These are phyloP conservation scores for Globisporangium solare DNA, from an alignment of 352 stramenopile species.

Conservation along the genomic window DNA sequence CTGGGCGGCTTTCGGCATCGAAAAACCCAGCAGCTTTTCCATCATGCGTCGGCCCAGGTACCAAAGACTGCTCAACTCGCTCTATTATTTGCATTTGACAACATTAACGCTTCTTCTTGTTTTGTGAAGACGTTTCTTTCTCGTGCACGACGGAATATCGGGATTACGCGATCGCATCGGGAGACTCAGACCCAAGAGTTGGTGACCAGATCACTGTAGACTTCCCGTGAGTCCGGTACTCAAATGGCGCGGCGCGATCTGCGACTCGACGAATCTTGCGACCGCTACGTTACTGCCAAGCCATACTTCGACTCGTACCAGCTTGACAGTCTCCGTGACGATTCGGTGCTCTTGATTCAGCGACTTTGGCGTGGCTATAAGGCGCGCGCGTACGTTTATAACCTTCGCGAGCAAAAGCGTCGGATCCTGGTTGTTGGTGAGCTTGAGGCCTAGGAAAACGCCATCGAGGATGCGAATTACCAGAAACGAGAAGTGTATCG, in stretches of 20 bases:
- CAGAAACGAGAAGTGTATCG: slow-evolving; percentile 77
- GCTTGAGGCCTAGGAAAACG: slow-evolving; percentile 47
- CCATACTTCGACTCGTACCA: slow-evolving; percentile 91
- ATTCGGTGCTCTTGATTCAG: slow-evolving; percentile 80
- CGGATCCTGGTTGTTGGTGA: slow-evolving; percentile 23
- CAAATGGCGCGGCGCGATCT: slow-evolving; percentile 86
- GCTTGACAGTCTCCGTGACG: slow-evolving; percentile 68
- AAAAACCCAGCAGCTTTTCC: slow-evolving; percentile 85
- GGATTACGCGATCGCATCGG: slow-evolving; percentile 41
- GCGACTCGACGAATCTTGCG: slow-evolving; percentile 55
- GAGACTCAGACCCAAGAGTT: slow-evolving; percentile 89
- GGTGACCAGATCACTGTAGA: slow-evolving; percentile 78
- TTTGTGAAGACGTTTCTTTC: slow-evolving; percentile 47
- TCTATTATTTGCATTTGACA: neutral
- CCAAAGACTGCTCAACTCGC: neutral
- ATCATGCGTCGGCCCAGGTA: slow-evolving; percentile 87
- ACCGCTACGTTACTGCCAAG: slow-evolving; percentile 54
- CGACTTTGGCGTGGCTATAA: slow-evolving; percentile 87
- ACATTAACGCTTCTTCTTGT: neutral
- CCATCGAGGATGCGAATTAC: slow-evolving; percentile 36
- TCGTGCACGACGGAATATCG: slow-evolving; percentile 33
- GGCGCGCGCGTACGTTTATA: slow-evolving; percentile 42
- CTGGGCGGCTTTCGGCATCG: slow-evolving; percentile 87
- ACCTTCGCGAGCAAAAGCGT: slow-evolving; percentile 35
- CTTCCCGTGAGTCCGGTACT: slow-evolving; percentile 84